A percentile compares a stretch with the other conserved stretches of the same genome.
phyloP scores from a whole-genome alignment of 1,139 yeast species.

The Nakaseomyces sp. region DNA sequence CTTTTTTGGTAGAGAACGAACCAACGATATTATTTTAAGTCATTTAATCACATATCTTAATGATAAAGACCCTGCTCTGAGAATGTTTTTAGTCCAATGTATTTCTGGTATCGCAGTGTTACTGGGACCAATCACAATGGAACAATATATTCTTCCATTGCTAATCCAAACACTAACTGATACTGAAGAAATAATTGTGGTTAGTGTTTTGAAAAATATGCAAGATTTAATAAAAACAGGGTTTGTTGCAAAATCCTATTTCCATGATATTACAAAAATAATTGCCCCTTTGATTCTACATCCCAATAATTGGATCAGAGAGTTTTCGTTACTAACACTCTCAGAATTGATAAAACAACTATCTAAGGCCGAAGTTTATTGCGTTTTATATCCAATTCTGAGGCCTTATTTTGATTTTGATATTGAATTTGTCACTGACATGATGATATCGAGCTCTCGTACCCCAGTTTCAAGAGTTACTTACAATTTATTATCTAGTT shows the following conservation, averaged over 20 bases:
- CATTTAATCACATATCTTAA: constrained; percentile 88
- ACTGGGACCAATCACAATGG: constrained; percentile 74
- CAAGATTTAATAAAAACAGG: constrained; percentile 49
- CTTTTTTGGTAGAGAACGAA: constrained; percentile 77
- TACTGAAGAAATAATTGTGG: constrained; percentile 72
- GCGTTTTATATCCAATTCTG: constrained; percentile 76
- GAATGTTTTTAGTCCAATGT: constrained; percentile 65
- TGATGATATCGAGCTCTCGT: constrained; percentile 54
- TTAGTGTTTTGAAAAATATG: constrained; percentile 65
- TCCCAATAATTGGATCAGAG: constrained; percentile 83
- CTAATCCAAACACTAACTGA: constrained; percentile 75
- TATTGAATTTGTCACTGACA: constrained; percentile 56
- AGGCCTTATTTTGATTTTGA: constrained; percentile 72
- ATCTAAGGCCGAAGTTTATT: constrained; percentile 69
- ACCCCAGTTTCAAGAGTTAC: constrained; percentile 59
- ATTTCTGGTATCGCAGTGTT: constrained; percentile 71
- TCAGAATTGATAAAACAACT: constrained; percentile 55
- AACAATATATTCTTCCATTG: constrained; percentile 80
- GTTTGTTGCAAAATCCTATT: constrained; percentile 38
- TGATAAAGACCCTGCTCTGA: constrained; percentile 59
- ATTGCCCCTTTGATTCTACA: constrained; percentile 55
- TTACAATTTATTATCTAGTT: constrained; percentile 54
- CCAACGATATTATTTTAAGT: constrained; percentile 80
- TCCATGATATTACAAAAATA: constrained; percentile 44
- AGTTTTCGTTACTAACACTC: constrained; percentile 53